Conservation (phyloP, 306 rosid genomes). For the Quercus robur region DNA sequence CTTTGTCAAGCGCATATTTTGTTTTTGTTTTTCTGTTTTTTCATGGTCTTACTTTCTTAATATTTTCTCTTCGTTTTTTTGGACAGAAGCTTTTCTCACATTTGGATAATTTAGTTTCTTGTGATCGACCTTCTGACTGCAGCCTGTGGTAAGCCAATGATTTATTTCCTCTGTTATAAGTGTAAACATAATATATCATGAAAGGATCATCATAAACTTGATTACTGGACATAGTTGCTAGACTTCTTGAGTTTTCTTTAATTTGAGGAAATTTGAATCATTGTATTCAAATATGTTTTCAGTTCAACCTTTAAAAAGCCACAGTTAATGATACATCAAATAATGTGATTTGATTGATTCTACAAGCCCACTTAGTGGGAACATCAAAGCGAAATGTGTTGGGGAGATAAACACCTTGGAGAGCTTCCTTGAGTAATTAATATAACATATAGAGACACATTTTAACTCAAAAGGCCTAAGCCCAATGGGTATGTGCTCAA, state of each 20-base stretch:
- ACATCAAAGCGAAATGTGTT: neutral
- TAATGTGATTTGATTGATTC: neutral
- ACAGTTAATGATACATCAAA: neutral
- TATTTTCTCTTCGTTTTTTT: conserved; percentile 8
- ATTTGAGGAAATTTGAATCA: neutral
- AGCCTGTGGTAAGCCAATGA: conserved; percentile 64
- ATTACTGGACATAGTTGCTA: neutral
- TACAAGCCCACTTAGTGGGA: neutral
- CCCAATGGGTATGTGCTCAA: too few relatives aligned
- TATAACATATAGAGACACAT: too few relatives aligned
- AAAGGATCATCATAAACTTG: neutral
- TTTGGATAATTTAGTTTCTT: conserved; percentile 71
- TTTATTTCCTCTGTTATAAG: conserved; percentile 12
- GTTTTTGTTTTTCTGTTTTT: too few relatives aligned
- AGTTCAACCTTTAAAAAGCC: neutral
- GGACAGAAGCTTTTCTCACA: conserved; percentile 74
- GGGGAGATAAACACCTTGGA: too few relatives aligned
- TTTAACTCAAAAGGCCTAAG: too few relatives aligned
- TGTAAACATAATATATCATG: neutral
- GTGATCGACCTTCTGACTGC: conserved; percentile 71
- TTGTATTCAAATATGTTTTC: neutral
- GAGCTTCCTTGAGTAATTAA: too few relatives aligned
- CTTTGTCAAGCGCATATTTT: neutral
- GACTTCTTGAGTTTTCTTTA: neutral
- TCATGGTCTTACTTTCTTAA: neutral